Evolutionary conservation across 345 rosid species (phyloP), one percentile per base, ranked within the genome.

Genomic region (Brassica rapa): DNA sequence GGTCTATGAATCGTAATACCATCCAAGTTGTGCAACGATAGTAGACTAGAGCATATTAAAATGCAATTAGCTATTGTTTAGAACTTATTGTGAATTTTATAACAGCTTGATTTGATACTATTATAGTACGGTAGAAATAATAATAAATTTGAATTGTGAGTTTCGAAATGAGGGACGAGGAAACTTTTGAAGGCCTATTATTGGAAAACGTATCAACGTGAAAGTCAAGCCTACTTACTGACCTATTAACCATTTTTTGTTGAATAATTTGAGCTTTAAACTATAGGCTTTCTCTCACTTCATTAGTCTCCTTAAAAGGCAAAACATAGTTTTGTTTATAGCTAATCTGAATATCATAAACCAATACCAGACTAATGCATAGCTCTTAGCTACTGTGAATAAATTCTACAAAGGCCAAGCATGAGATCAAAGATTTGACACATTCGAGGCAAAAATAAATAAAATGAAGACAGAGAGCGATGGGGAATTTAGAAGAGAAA

Each of bases 161-260:
- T 32, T 3, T 71, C 21, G 81, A 67, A 61, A 37, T 68, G 68
- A 69, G 63, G 69, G 65, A 64, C 33, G 59, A 55, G 25, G 71
- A 72, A 78, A 43, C 77, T 78, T 78, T 72, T 66, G 73, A 51
- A 23, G 33, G 43, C 6, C 62, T 78, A n/a, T 30, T 59, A 72
- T 78, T 14, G 73, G 62, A 59, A 66, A 57, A 72, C 29, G 77
- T 33, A 59, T 73, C 70, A 73, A 79, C 74, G 69, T 67, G 78
- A 68, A 73, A 79, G 82, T 79, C 82, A 73, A 73, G 82, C 78
- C 78, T 73, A 79, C 70, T 43, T 46, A 60, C 68, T 79, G 41
- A 66, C 73, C 73, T 66, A 61, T 51, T 49, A 67, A 73, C 77
- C 19, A 68, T 60, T 66, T 79, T 56, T 67, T 73, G 78, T 68